Evolutionary conservation across 1,284 basidiomycete genomes (phyloP), one percentile per base, ranked within the genome.

Genomic region (Melampsora americana): DNA sequence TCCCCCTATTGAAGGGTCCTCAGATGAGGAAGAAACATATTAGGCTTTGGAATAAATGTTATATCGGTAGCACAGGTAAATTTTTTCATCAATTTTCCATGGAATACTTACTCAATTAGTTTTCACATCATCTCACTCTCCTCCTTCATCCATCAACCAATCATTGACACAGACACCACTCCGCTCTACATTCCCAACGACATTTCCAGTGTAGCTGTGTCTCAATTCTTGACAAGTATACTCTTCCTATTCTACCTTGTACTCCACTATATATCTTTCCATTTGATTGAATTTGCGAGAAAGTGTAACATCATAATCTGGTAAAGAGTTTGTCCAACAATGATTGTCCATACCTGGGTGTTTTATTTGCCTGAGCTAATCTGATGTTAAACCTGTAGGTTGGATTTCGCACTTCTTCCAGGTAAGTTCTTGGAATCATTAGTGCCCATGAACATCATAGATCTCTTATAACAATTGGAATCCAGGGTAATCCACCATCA

Each of bases 31-130:
- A 56, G 53, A 56, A 56, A 28, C 53, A 56, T 56, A 6, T 56
- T 56, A 16, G 53, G 53, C 26, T 56, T n/a, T 56, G 53, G 53
- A n/a, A 56, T 56, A 56, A 56, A 28, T 56, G 53, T 56, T 56
- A 56, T 12, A 56, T 56, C n/a, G 53, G 53, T 23, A 56, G 18
- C 53, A 56, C 53, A 23, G 53, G 53, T 16, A 26, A 53, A 12
- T 5, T 56, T 20, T 56, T 56, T 28, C 53, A 56, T 14, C 26
- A 6, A 12, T 11, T 42, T 42, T 42, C 39, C 11, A 9, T 42
- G 6, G 39, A 5, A 12, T 12, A 42, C 1, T 42, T 42, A 5
- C 39, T 42, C 5, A 11, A 42, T 6, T 11, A 12, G 39, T 42
- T 12, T 42, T 42, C 39, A 42, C 39, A 42, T 42, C 39, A 1